Evolutionary conservation across 2,329 filamentous ascomycete species (phyloP).

Genomic region (Pyrenophora teres): DNA sequence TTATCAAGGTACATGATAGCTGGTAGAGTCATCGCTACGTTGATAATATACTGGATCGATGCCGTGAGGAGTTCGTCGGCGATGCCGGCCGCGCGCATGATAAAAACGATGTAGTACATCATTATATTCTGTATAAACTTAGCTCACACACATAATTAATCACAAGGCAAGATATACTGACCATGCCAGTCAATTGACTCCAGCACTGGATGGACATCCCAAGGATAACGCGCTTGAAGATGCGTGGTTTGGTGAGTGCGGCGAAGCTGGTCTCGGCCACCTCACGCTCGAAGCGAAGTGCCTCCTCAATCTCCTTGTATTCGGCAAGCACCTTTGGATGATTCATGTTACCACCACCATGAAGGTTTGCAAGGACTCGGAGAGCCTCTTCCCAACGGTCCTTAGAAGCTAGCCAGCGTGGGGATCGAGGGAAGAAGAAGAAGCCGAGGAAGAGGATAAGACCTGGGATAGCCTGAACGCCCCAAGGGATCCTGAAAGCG

Average conservation of each 20-base stretch:
- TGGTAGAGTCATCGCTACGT: constrained; percentile 63
- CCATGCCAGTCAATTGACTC: constrained; percentile 65
- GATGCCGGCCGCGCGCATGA: constrained; percentile 64
- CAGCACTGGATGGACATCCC: constrained; percentile 65
- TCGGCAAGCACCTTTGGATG: constrained; percentile 66
- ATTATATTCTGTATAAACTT: constrained; percentile 37
- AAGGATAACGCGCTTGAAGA: constrained; percentile 61
- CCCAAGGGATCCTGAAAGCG: constrained; percentile 51
- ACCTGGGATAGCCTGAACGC: constrained; percentile 50
- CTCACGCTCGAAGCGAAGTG: constrained; percentile 60
- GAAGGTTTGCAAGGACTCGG: constrained; percentile 57
- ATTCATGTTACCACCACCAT: constrained; percentile 61
- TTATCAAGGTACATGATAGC: constrained; percentile 65
- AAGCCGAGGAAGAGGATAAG: constrained; percentile 47
- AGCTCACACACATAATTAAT: constrained; percentile 36
- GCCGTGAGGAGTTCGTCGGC: constrained; percentile 63
- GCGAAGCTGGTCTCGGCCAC: constrained; percentile 56
- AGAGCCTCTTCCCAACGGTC: constrained; percentile 71
- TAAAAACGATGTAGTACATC: constrained; percentile 60
- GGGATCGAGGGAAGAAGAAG: constrained; percentile 56
- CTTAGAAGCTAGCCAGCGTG: constrained; percentile 71
- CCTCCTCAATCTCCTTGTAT: constrained; percentile 65
- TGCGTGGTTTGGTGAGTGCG: constrained; percentile 57
- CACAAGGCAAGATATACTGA: no score
- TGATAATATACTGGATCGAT: constrained; percentile 68